Conservation (phyloP, 2,329 filamentous ascomycete genomes). For the Lecanicillium sp. region DNA sequence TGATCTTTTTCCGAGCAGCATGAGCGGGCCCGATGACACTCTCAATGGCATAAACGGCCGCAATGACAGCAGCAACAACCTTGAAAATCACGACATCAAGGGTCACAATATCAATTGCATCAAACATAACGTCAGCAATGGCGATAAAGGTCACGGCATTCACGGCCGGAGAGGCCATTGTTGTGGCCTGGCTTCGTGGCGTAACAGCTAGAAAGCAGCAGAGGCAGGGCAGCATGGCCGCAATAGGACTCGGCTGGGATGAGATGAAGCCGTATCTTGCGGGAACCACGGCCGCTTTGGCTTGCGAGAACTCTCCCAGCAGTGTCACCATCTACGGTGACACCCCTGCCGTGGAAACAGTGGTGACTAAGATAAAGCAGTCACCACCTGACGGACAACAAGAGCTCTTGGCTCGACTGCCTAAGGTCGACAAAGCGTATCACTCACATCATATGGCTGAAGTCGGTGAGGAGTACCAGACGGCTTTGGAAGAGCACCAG, state of each 20-base stretch:
- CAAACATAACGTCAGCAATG: too few relatives aligned
- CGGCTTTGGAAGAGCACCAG: conserved; percentile 10
- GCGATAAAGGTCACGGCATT: too few relatives aligned
- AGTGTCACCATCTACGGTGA: conserved; percentile 29
- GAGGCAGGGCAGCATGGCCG: conserved; percentile 26
- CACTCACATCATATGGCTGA: conserved; percentile 30
- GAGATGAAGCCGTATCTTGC: conserved; percentile 18
- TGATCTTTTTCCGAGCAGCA: too few relatives aligned
- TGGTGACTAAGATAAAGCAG: conserved; percentile 19
- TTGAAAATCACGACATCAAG: too few relatives aligned
- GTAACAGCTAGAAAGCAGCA: neutral
- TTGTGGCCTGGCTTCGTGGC: neutral
- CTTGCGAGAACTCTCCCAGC: conserved; percentile 27
- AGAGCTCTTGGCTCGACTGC: conserved; percentile 19
- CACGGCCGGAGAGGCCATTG: too few relatives aligned
- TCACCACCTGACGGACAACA: conserved; percentile 19
- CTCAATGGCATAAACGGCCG: too few relatives aligned
- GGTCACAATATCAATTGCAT: too few relatives aligned
- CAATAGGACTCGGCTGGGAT: conserved; percentile 27
- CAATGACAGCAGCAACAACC: too few relatives aligned
- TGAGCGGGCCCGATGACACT: too few relatives aligned
- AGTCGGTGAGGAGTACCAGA: conserved; percentile 17
- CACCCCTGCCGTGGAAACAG: conserved; percentile 13
- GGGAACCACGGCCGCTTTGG: conserved; percentile 19
- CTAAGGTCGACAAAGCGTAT: conserved; percentile 33